Conservation (phyloP, 2,329 filamentous ascomycete genomes). For the Neurospora sp. region DNA sequence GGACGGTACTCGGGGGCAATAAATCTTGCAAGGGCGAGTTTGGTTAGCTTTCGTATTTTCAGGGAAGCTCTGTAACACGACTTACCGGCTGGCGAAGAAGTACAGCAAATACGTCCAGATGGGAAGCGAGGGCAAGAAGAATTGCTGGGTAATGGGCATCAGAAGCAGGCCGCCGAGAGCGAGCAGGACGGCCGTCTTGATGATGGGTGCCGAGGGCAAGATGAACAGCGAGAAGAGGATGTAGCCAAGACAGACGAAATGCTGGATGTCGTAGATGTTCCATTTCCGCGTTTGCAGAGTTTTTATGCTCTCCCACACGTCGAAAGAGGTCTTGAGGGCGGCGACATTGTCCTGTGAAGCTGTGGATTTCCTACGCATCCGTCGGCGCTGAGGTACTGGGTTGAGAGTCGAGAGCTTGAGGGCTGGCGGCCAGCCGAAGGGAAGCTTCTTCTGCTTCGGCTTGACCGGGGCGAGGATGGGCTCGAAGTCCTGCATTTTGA, state of each 20-base stretch:
- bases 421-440: constrained; percentile 18
- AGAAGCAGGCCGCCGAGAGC: constrained; percentile 61
- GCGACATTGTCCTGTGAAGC: constrained; percentile 51
- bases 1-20: constrained; percentile 82
- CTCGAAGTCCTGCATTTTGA: constrained; percentile 21
- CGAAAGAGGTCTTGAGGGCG: constrained; percentile 71
- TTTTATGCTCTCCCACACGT: constrained; percentile 65
- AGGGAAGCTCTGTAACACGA: constrained; percentile 17
- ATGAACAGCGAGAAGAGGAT: constrained; percentile 77
- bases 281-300: constrained; percentile 70
- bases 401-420: constrained; percentile 22
- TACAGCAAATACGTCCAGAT: constrained; percentile 82
- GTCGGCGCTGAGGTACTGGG: constrained; percentile 24
- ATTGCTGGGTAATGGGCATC: constrained; percentile 79
- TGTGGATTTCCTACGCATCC: constrained; percentile 12
- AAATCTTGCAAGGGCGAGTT: constrained; percentile 53
- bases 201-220: constrained; percentile 68
- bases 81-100: constrained; percentile 89
- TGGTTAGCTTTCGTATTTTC: background rate
- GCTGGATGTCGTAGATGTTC: constrained; percentile 77
- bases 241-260: constrained; percentile 62
- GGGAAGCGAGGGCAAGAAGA: constrained; percentile 78
- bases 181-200: constrained; percentile 65
- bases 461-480: constrained; percentile 17
- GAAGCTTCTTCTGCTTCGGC: constrained; percentile 21